Base-by-base conservation (phyloP, 1,139 yeast genomes). In the Taphrina betulina region DNA sequence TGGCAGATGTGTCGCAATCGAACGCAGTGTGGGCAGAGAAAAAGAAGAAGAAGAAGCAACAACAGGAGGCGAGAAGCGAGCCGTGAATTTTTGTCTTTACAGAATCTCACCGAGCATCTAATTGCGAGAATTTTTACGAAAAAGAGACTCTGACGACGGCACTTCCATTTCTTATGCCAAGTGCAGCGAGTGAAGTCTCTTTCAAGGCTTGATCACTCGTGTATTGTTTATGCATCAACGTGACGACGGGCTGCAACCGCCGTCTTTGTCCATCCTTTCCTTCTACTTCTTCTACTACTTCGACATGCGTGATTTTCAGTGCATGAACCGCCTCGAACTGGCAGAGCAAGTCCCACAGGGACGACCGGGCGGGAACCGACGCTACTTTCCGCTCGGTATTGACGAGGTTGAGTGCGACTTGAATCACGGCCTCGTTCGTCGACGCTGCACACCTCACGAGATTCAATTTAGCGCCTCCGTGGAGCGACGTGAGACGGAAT, bases 401-500 rank as follows among this genome's bases (percentile, higher is more conserved):
- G 2, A 46, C 26, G 2, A 50, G 20, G 23, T 50, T 42, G 7
- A 50, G 33, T 16, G 54, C 54, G 10, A 50, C 37, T 12, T 31
- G 38, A 41, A 50, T 41, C 16, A 12, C 12, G 14, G 54, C 31
- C 16, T 22, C 31, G 12, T n/a, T 22, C 22, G 3, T 31, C 14
- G 28, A 14, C 10, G 41, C 14, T 2, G 17, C 34, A 2, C 24
- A 16, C 5, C 23, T 36, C 5, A 50, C 54, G 16, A 50, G 54
- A n/a, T 50, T 46, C 24, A 60, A 26, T 20, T 48, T 58, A 16
- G 61, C 52, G 5, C 61, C 61, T 5, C 58, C 48, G n/a, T 57
- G 44, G n/a, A 60, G 36, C 14, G 42, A 42, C 10, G 60, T 57
- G 10, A 58, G 31, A 38, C 61, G 55, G 5, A 57, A 19, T 12